Percentiles rank a stretch among this genome's conserved stretches.
phyloP scores from a whole-genome alignment of 768 basidiomycete species.

The Asterophora parasitica region DNA sequence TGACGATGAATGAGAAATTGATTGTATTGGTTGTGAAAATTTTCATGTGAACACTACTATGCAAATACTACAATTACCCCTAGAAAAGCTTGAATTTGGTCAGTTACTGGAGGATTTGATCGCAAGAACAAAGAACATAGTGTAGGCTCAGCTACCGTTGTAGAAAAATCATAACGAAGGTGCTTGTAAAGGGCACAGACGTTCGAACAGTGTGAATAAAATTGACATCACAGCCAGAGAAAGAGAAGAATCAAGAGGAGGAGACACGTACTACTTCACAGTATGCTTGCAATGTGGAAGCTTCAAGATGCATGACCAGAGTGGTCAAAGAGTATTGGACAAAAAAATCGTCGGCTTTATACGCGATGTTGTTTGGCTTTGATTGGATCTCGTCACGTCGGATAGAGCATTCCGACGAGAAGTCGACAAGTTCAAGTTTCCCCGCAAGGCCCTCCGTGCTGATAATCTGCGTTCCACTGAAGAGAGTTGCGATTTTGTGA shows the following conservation, averaged over 20 bases:
- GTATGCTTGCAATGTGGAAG: background rate
- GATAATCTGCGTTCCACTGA: no score
- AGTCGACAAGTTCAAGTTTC: no score
- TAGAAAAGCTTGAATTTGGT: constrained; percentile 1
- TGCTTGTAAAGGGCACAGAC: constrained; percentile 28
- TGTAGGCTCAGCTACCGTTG: constrained; percentile 78
- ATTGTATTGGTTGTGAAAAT: background rate
- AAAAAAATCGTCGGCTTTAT: constrained; percentile 11
- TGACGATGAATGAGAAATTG: constrained; percentile 21
- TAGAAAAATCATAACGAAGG: constrained; percentile 58
- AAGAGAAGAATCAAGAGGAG: constrained; percentile 10
- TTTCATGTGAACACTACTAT: constrained; percentile 1
- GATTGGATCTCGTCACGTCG: constrained; percentile 7
- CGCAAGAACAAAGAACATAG: constrained; percentile 2
- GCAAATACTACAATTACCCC: background rate
- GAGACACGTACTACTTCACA: constrained; percentile 20
- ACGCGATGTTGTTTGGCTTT: constrained; percentile 13
- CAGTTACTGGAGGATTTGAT: constrained; percentile 4
- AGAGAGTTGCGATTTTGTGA: no score
- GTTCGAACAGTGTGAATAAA: constrained; percentile 78
- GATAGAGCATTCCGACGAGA: background rate
- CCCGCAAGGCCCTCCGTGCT: no score
- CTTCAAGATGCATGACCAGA: no score
- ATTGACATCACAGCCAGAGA: constrained; percentile 46
- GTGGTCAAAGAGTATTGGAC: background rate